A percentile compares a stretch with the other conserved stretches of the same genome.
Evolutionary conservation across 169 alveolate species (phyloP).

Genomic region (Plasmodium knowlesi): DNA sequence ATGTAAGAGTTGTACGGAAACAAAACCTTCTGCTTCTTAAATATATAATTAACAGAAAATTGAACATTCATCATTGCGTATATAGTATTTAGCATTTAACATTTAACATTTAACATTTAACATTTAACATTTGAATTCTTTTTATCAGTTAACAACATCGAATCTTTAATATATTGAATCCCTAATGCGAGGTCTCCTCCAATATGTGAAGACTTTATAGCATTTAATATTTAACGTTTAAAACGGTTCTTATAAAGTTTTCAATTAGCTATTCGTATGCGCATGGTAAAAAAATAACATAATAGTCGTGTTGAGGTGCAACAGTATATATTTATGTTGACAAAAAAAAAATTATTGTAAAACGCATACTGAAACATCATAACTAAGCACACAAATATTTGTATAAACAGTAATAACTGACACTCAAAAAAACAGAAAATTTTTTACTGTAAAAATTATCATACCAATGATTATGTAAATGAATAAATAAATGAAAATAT

Average conservation of each 20-base stretch:
- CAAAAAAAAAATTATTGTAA: slow-evolving; percentile 7
- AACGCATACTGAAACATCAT: slow-evolving; percentile 21
- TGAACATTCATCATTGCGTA: neutral
- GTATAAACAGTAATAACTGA: neutral
- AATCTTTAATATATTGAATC: neutral
- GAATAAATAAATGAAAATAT: neutral
- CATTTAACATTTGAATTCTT: neutral
- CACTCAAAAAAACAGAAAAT: neutral
- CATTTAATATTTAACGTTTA: neutral
- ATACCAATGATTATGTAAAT: neutral
- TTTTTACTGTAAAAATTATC: neutral
- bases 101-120: neutral
- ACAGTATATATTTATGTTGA: neutral
- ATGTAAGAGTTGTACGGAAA: neutral
- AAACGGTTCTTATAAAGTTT: neutral
- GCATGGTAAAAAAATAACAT: neutral
- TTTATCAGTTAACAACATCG: neutral
- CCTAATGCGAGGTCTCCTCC: neutral
- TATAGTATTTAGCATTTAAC: neutral
- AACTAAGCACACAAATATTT: slow-evolving; percentile 7
- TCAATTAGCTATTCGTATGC: neutral
- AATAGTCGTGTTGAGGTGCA: neutral
- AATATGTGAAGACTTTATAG: neutral
- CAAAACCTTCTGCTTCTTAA: neutral
- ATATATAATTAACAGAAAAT: neutral